Conservation (phyloP, 257 asterid species). For the Knoxia roxburghii region DNA sequence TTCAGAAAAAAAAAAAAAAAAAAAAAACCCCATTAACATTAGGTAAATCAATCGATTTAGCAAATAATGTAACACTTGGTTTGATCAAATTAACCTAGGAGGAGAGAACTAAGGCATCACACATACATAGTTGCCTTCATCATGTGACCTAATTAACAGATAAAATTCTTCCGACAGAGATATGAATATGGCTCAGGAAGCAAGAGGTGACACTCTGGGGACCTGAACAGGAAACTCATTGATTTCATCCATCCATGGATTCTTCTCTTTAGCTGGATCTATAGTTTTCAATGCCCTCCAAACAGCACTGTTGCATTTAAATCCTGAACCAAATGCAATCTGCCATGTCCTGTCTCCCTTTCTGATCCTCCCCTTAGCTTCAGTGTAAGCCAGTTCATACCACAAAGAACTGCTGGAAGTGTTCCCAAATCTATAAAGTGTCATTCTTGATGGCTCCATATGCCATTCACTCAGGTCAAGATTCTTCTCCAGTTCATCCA, state of each 20-base stretch:
- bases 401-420: slow-evolving; percentile 49
- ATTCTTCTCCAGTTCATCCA: slow-evolving; percentile 45
- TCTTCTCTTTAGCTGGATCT: slow-evolving; percentile 43
- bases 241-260: slow-evolving; percentile 57
- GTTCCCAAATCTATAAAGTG: slow-evolving; percentile 45
- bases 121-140: too few species aligned
- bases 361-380: slow-evolving; percentile 45
- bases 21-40: not conserved
- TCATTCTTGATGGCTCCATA: slow-evolving; percentile 61
- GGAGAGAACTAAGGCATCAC: not conserved
- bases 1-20: too few species aligned
- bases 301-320: slow-evolving; percentile 49
- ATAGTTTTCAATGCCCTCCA: slow-evolving; percentile 44
- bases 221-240: slow-evolving; percentile 41
- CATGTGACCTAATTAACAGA: slow-evolving; percentile 7
- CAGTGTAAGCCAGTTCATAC: slow-evolving; percentile 48
- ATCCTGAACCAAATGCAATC: slow-evolving; percentile 55
- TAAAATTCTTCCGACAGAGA: not conserved
- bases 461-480: slow-evolving; percentile 40
- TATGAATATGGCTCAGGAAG: slow-evolving; percentile 13
- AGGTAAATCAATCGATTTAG: not conserved
- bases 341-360: slow-evolving; percentile 50
- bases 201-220: slow-evolving; percentile 23
- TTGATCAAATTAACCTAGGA: not conserved
- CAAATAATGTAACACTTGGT: not conserved